A percentile compares a stretch with the other conserved stretches of the same genome.
Conservation (phyloP, 768 basidiomycete genomes). For the Panaeolus cyanescens region DNA sequence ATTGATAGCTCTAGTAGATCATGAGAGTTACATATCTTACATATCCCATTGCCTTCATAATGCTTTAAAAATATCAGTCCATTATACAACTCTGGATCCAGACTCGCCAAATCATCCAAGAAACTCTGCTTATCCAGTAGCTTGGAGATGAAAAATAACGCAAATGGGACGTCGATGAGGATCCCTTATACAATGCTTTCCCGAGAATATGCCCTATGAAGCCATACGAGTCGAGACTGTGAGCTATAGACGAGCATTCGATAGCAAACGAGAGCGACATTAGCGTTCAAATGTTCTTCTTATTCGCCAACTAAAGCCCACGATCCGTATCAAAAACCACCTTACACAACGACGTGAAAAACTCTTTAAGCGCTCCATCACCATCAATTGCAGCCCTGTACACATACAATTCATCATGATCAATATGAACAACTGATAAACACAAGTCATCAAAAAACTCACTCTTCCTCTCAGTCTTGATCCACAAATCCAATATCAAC, state of each 20-base stretch:
- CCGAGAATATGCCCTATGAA: slow-evolving; percentile 94
- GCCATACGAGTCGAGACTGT: slow-evolving; percentile 88
- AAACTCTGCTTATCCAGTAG: slow-evolving; percentile 91
- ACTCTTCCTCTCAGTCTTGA: slow-evolving; percentile 86
- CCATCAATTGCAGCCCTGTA: slow-evolving; percentile 91
- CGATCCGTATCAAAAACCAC: slow-evolving; percentile 96
- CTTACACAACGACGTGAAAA: slow-evolving; percentile 88
- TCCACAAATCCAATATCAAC: slow-evolving; percentile 93
- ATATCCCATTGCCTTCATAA: slow-evolving; percentile 79
- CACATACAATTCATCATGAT: too few species aligned
- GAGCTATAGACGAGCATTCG: slow-evolving; percentile 44
- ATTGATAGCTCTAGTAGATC: too few species aligned
- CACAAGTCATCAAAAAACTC: slow-evolving; percentile 18
- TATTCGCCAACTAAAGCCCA: slow-evolving; percentile 90
- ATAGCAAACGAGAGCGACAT: not conserved
- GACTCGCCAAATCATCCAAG: slow-evolving; percentile 88
- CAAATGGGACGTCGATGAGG: slow-evolving; percentile 91
- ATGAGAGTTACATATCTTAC: too few species aligned
- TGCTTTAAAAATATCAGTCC: slow-evolving; percentile 94
- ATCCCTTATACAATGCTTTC: slow-evolving; percentile 97
- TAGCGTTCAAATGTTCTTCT: slow-evolving; percentile 62
- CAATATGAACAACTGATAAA: too few species aligned
- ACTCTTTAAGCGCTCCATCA: slow-evolving; percentile 97
- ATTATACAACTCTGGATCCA: slow-evolving; percentile 91
- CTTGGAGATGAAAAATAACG: slow-evolving; percentile 92